Conservation (phyloP, 2,329 filamentous ascomycete genomes). For the Pseudogymnoascus sp. region DNA sequence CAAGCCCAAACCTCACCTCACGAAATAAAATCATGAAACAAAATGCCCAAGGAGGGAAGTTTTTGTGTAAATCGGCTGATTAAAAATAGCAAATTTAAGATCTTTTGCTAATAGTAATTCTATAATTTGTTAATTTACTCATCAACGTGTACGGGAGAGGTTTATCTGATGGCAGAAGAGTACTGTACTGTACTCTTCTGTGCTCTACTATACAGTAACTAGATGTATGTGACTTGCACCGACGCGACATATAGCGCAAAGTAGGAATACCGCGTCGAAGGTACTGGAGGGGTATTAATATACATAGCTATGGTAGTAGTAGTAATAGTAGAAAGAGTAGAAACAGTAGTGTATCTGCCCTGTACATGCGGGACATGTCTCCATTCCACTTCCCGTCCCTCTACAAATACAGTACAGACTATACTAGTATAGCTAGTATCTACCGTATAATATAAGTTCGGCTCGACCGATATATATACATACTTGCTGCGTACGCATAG, state of each 20-base stretch:
- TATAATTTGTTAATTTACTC: not conserved
- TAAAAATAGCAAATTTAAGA: not conserved
- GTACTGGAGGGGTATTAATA: not conserved
- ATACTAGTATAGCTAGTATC: not conserved
- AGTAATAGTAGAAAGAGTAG: not conserved
- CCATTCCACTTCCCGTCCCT: not conserved
- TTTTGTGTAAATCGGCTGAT: not conserved
- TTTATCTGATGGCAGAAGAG: not conserved
- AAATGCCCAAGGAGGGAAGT: not conserved
- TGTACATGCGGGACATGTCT: not conserved
- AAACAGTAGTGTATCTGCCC: not conserved
- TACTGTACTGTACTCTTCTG: too few relatives aligned
- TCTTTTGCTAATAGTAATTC: not conserved
- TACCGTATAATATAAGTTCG: not conserved
- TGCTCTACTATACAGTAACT: not conserved
- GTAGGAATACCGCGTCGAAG: not conserved
- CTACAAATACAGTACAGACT: not conserved
- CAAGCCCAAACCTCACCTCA: not conserved
- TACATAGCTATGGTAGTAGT: not conserved
- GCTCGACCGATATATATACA: not conserved
- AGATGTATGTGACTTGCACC: not conserved
- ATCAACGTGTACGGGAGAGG: not conserved
- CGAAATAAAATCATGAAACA: constrained; percentile 4
- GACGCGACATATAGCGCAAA: not conserved
- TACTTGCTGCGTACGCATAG: not conserved